Conservation (phyloP, 2,329 filamentous ascomycete species). For the Hymenoscyphus fructigenus region DNA sequence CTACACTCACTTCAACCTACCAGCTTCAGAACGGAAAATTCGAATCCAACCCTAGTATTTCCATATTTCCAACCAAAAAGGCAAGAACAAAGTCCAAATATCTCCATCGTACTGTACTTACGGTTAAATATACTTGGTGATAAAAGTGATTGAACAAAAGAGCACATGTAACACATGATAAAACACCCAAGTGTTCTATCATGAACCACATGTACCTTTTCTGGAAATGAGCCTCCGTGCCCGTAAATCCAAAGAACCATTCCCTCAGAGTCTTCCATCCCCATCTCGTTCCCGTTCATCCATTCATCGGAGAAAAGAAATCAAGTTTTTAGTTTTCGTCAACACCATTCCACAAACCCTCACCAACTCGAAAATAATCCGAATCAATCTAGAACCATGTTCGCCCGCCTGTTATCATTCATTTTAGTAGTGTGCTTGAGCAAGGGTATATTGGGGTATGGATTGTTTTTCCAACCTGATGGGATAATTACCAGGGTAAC, state of each 20-base stretch:
- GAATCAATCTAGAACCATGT: neutral
- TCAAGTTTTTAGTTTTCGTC: neutral
- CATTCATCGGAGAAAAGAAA: neutral
- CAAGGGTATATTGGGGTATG: neutral
- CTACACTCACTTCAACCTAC: no score
- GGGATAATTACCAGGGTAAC: conserved; percentile 1
- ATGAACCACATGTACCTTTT: neutral
- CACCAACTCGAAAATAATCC: neutral
- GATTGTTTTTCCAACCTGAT: neutral
- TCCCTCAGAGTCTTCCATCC: neutral
- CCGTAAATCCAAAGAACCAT: neutral
- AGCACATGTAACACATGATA: neutral
- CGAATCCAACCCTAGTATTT: neutral
- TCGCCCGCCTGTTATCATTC: neutral
- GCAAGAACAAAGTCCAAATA: neutral
- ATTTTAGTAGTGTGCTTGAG: neutral
- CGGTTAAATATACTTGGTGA: neutral
- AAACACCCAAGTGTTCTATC: neutral
- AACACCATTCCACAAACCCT: neutral
- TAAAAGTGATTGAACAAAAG: neutral
- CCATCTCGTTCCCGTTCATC: neutral
- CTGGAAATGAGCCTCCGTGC: neutral
- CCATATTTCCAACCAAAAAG: neutral
- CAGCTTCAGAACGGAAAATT: no score
- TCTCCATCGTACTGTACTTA: neutral